phyloP scores from a whole-genome alignment of 2,329 filamentous ascomycete genomes.

The Aspergillus neoniger region DNA sequence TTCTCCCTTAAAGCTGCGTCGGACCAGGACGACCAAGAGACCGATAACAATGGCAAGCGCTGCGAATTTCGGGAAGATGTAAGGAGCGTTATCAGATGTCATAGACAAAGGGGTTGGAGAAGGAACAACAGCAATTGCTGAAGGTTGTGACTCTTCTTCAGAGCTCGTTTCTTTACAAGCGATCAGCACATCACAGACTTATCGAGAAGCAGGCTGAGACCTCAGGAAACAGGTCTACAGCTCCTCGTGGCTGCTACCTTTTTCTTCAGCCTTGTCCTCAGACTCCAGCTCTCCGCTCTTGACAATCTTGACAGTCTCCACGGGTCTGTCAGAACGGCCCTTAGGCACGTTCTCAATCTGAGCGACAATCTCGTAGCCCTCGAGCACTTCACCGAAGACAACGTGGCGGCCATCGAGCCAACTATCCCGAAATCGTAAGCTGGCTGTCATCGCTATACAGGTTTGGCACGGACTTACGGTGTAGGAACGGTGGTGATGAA shows the following conservation, averaged over 20 bases:
- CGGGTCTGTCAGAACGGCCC: conserved; percentile 58
- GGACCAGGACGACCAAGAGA: conserved; percentile 21
- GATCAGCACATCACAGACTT: conserved; percentile 37
- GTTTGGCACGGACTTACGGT: conserved; percentile 35
- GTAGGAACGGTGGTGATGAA: conserved; percentile 66
- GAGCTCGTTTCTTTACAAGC: conserved; percentile 28
- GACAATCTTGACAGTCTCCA: conserved; percentile 61
- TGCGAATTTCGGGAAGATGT: conserved; percentile 19
- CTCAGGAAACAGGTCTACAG: conserved; percentile 52
- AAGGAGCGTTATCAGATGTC: conserved; percentile 14
- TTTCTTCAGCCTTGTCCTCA: conserved; percentile 33
- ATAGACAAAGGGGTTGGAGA: conserved; percentile 10
- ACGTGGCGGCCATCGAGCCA: conserved; percentile 67
- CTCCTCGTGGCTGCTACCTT: conserved; percentile 70
- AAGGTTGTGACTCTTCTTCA: conserved; percentile 15
- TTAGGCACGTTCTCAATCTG: conserved; percentile 66
- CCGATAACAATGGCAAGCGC: conserved; percentile 23
- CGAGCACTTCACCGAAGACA: conserved; percentile 69
- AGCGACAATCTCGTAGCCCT: conserved; percentile 60
- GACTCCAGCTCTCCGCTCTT: conserved; percentile 66
- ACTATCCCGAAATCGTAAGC: conserved; percentile 27
- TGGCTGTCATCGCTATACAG: conserved; percentile 1
- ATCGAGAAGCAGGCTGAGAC: conserved; percentile 28
- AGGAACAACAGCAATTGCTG: conserved; percentile 8
- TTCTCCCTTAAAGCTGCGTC: conserved; percentile 11